Evolutionary conservation across 305 asterid genomes (phyloP).

Genomic region (Fraxinus sp.): DNA sequence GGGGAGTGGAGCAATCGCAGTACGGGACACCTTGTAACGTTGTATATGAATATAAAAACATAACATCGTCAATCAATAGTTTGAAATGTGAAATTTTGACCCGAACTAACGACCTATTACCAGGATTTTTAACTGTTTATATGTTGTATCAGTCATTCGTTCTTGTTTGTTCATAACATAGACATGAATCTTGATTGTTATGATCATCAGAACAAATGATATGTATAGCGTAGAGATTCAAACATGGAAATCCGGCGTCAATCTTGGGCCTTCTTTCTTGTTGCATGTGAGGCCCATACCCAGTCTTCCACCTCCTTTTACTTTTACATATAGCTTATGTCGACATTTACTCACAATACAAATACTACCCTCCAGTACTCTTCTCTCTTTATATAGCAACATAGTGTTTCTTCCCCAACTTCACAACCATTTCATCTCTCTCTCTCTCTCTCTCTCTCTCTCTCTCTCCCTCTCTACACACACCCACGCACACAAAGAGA

Average conservation of each 20-base stretch:
- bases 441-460: neutral
- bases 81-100: neutral
- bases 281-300: neutral
- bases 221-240: neutral
- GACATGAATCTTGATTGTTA: neutral
- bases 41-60: neutral
- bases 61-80: no score
- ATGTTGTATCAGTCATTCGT: neutral
- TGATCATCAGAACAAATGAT: neutral
- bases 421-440: neutral
- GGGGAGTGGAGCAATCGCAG: neutral
- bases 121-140: neutral
- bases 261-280: neutral
- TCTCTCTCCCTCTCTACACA: neutral
- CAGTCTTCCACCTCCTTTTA: neutral
- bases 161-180: neutral
- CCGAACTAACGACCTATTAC: neutral
- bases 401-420: neutral
- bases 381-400: neutral
- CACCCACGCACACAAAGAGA: neutral
- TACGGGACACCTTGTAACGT: neutral
- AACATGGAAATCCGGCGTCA: constrained; percentile 11
- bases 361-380: neutral
- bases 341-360: neutral
- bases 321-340: neutral